Evolutionary conservation across 805 yeast genomes (phyloP), one percentile per base, ranked within the genome.

Genomic region (Zygosaccharomyces bailii): DNA sequence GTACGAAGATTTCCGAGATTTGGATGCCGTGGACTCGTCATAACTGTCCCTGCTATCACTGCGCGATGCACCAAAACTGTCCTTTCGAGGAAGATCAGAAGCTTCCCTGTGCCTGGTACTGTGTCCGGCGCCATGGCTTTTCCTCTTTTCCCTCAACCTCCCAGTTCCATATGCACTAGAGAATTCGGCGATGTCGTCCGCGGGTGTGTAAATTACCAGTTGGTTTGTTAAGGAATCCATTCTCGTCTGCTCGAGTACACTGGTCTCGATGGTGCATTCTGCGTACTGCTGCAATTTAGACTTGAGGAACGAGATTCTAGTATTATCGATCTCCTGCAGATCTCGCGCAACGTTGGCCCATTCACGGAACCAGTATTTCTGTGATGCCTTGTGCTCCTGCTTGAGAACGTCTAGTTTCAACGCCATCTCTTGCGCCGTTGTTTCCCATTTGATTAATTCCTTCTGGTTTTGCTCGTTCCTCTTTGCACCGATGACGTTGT

Each of bases 91-190:
- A 9, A 16, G 8, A 17, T 25, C 33, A 11, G 16, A 4, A 11
- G 24, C 13, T 16, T 37, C 40, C 23, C 23, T 37, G n/a, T 37
- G 40, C 30, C 16, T 37, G 8, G 16, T n/a, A n/a, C 31, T 16
- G 14, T n/a, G 31, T 6, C 23, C 20, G n/a, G 40, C 24, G 24
- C 30, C 20, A 25, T 37, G 40, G 3, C 32, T 21, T 40, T 23
- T 41, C 27, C 47, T 34, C 39, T 46, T 56, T 49, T 47, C 55
- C 27, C 51, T 62, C n/a, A 63, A 34, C 40, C 68, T 54, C 1
- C 68, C 68, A 0, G 67, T 64, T n/a, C 68, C 67, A 43, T 48
- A 54, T 35, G 56, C 50, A 37, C 57, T 59, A 8, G 68, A 59
- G 39, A 63, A 63, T n/a, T 51, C 52, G 1, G 59, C 19, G 8